These are phyloP conservation scores for Xylaria bambusicola DNA, from an alignment of 495 filamentous ascomycete species.

Conservation along the genomic window DNA sequence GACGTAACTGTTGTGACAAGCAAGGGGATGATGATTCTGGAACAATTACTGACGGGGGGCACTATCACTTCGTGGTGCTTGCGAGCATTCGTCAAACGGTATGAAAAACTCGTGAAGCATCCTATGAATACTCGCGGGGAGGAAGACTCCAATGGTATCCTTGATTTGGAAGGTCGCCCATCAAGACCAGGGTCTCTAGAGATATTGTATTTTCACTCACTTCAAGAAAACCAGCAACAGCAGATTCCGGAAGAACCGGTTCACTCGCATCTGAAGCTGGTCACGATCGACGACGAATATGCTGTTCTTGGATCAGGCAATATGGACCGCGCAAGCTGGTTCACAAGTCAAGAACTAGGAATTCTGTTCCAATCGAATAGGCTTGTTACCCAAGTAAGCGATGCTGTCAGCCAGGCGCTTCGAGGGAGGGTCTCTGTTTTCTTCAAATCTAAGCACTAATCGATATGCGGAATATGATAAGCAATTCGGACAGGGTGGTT, in stretches of 20 bases:
- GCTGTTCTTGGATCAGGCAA: conserved; percentile 73
- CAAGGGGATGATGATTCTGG: conserved; percentile 67
- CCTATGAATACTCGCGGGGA: neutral
- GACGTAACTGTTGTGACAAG: conserved; percentile 64
- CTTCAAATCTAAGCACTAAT: conserved; percentile 31
- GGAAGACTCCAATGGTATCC: conserved; percentile 7
- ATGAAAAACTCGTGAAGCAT: conserved; percentile 33
- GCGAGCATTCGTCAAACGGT: conserved; percentile 51
- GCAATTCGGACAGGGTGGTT: neutral
- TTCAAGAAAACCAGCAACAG: conserved; percentile 6
- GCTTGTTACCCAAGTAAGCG: conserved; percentile 46
- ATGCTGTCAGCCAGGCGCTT: conserved; percentile 44
- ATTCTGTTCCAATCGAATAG: conserved; percentile 58
- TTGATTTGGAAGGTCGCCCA: conserved; percentile 34
- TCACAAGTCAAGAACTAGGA: conserved; percentile 75
- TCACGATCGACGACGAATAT: conserved; percentile 60
- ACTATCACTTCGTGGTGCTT: conserved; percentile 64
- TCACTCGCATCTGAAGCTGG: conserved; percentile 72
- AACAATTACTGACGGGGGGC: conserved; percentile 71
- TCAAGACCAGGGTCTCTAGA: conserved; percentile 40
- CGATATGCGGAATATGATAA: neutral
- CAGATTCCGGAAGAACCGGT: conserved; percentile 50
- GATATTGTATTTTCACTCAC: conserved; percentile 52
- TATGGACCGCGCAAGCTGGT: conserved; percentile 76
- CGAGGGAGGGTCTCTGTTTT: conserved; percentile 42